A percentile compares a stretch with the other conserved stretches of the same genome.
phyloP scores from a whole-genome alignment of 495 filamentous ascomycete genomes.

The Lophiotrema nucula region DNA sequence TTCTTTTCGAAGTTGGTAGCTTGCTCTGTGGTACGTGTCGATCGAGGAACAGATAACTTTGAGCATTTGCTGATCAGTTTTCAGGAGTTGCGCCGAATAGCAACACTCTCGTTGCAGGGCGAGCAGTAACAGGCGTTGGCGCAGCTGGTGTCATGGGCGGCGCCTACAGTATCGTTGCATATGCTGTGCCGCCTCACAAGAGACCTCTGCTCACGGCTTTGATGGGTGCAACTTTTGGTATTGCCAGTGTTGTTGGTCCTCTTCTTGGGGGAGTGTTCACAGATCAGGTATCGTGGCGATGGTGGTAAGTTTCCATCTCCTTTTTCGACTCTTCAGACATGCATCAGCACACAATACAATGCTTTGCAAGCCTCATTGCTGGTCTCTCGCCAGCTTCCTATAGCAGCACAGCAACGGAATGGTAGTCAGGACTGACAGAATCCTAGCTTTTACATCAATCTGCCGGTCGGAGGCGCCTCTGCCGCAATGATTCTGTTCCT shows the following conservation, averaged over 20 bases:
- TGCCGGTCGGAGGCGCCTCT: conserved; percentile 48
- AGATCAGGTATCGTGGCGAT: conserved; percentile 58
- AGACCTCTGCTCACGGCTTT: conserved; percentile 71
- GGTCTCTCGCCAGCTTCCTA: too few relatives aligned
- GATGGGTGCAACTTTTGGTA: conserved; percentile 74
- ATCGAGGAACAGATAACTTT: too few relatives aligned
- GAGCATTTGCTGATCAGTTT: too few relatives aligned
- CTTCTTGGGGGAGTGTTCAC: conserved; percentile 42
- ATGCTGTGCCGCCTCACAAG: conserved; percentile 66
- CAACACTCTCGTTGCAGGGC: conserved; percentile 72
- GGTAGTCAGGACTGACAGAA: background rate
- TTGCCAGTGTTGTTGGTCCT: conserved; percentile 55
- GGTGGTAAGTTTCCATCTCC: too few relatives aligned
- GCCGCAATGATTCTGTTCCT: conserved; percentile 44
- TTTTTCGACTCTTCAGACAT: too few relatives aligned
- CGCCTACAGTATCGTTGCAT: conserved; percentile 72
- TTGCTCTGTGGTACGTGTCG: conserved; percentile 81
- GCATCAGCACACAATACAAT: too few relatives aligned
- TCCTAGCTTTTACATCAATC: conserved; percentile 52
- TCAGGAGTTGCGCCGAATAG: conserved; percentile 68
- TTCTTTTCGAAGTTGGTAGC: conserved; percentile 79
- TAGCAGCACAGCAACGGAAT: too few relatives aligned
- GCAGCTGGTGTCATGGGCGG: conserved; percentile 75
- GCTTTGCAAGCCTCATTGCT: too few relatives aligned
- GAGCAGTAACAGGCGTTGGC: conserved; percentile 79